These are phyloP conservation scores for Vitis cinerea DNA, from an alignment of 164 flowering plant species.

Conservation along the genomic window DNA sequence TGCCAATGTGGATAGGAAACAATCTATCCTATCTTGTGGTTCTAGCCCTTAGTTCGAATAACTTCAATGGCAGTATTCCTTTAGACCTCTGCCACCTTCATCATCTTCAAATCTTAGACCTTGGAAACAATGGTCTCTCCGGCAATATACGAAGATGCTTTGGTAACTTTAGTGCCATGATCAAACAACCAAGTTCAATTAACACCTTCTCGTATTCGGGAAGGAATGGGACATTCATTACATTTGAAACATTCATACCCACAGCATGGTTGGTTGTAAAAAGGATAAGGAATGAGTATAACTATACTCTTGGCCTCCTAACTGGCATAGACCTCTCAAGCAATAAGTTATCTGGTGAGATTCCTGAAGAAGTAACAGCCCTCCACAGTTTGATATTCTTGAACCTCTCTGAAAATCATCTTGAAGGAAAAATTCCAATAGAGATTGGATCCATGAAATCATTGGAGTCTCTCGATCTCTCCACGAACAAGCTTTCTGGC, in stretches of 20 bases:
- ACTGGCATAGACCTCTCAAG: not conserved
- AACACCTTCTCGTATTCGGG: too few relatives aligned
- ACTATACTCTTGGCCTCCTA: not conserved
- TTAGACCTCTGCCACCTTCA: too few relatives aligned
- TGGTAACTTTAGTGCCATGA: slow-evolving; percentile 3
- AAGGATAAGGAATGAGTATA: not conserved
- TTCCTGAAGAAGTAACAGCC: not conserved
- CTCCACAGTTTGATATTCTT: not conserved
- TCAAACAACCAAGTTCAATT: too few relatives aligned
- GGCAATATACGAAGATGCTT: slow-evolving; percentile 36
- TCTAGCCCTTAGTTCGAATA: too few relatives aligned
- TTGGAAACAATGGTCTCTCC: slow-evolving; percentile 29
- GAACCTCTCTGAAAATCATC: not conserved
- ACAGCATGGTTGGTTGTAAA: too few relatives aligned
- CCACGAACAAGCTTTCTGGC: not conserved
- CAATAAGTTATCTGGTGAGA: not conserved
- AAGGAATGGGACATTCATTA: too few relatives aligned
- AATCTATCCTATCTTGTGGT: too few relatives aligned
- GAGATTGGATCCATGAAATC: not conserved
- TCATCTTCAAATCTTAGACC: slow-evolving; percentile 10
- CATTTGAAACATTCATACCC: too few relatives aligned
- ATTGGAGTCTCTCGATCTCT: not conserved
- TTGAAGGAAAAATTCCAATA: not conserved
- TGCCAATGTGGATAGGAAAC: slow-evolving; percentile 32
- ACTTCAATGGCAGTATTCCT: too few relatives aligned